Evolutionary conservation across 1,284 basidiomycete species (phyloP).

Genomic region (Coniferiporia sulphurascens): DNA sequence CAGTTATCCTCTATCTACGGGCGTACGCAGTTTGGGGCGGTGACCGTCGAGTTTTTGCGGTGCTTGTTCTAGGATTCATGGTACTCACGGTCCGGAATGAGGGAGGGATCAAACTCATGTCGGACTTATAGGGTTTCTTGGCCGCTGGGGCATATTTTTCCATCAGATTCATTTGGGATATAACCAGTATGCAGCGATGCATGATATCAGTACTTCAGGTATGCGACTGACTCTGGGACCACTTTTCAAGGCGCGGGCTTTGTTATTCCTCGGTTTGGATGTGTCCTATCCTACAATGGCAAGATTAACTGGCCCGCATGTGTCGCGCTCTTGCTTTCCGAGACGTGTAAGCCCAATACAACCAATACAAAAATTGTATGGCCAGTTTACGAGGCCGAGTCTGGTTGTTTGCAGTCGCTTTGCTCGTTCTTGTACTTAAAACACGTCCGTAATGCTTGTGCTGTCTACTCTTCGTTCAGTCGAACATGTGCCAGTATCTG

Average conservation of each 20-base stretch:
- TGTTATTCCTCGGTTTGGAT: neutral
- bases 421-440: neutral
- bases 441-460: neutral
- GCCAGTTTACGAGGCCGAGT: neutral
- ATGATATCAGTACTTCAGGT: neutral
- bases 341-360: neutral
- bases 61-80: neutral
- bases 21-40: conserved; percentile 8
- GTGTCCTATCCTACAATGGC: neutral
- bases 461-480: neutral
- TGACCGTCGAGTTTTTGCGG: neutral
- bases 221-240: neutral
- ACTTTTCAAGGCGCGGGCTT: neutral
- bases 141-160: neutral
- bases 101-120: neutral
- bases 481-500: neutral
- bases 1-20: conserved; percentile 26
- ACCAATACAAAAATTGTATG: neutral
- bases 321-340: conserved; percentile 1
- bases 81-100: neutral
- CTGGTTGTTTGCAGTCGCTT: neutral
- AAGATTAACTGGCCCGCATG: neutral
- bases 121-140: neutral
- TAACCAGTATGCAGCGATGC: neutral
- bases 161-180: neutral